Evolutionary conservation across 1,284 basidiomycete genomes (phyloP).

Genomic region (Xerocomus minutiporus): DNA sequence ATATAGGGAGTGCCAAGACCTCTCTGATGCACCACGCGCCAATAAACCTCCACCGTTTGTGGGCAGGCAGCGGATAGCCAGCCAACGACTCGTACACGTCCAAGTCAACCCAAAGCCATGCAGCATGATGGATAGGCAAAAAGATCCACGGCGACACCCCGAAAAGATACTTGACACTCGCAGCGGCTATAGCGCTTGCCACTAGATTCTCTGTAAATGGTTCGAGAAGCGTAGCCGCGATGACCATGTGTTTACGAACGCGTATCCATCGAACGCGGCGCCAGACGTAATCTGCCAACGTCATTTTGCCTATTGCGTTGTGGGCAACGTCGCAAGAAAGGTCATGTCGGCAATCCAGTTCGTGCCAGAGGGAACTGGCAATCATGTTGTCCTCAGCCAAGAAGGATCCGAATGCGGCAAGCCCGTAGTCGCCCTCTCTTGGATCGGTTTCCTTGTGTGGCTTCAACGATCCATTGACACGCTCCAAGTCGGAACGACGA

Average conservation of each 20-base stretch:
- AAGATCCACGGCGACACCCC: conserved; percentile 51
- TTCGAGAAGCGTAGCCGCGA: conserved; percentile 78
- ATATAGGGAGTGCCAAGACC: conserved; percentile 79
- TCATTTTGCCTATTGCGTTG: conserved; percentile 86
- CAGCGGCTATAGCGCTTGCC: conserved; percentile 59
- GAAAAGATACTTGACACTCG: conserved; percentile 53
- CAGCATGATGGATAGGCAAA: conserved; percentile 49
- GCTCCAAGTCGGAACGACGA: conserved; percentile 82
- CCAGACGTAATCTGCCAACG: conserved; percentile 75
- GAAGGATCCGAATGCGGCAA: conserved; percentile 79
- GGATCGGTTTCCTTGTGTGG: conserved; percentile 34
- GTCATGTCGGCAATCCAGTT: conserved; percentile 79
- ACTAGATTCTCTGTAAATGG: conserved; percentile 86
- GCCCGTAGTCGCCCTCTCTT: conserved; percentile 43
- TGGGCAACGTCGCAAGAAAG: conserved; percentile 84
- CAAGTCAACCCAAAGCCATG: conserved; percentile 68
- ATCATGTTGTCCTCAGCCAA: conserved; percentile 98
- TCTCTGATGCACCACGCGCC: conserved; percentile 78
- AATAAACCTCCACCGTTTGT: conserved; percentile 57
- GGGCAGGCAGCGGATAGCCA: conserved; percentile 56
- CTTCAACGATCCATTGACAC: conserved; percentile 58
- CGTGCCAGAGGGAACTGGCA: conserved; percentile 84
- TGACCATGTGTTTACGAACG: conserved; percentile 88
- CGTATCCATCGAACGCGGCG: conserved; percentile 91
- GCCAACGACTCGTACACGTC: conserved; percentile 69